Evolutionary conservation across 805 yeast species (phyloP).

Genomic region (Saturnispora ahearnii): DNA sequence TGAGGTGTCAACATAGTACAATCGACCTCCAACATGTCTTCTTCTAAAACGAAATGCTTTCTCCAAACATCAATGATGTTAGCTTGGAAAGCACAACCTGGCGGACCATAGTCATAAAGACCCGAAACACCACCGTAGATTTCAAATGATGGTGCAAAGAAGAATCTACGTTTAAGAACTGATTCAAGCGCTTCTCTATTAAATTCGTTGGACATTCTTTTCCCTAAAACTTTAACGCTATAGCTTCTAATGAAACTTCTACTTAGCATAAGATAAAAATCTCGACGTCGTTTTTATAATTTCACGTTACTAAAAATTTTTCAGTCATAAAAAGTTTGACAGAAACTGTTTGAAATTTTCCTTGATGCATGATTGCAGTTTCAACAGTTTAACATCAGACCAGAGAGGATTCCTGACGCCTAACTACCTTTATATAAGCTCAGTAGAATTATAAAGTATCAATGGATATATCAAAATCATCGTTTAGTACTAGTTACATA

Average conservation of each 20-base stretch:
- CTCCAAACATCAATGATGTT: conserved; percentile 93
- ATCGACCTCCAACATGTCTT: conserved; percentile 98
- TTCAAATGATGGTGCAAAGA: conserved; percentile 96
- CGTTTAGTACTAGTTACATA: not conserved
- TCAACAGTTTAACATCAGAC: too few species aligned
- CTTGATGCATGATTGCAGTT: too few species aligned
- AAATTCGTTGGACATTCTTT: conserved; percentile 31
- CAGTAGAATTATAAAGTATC: not conserved
- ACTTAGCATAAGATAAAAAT: not conserved
- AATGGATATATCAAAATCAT: not conserved
- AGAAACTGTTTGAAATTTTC: not conserved
- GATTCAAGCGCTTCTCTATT: conserved; percentile 84
- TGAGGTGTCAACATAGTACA: conserved; percentile 96
- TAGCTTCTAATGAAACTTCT: conserved; percentile 5
- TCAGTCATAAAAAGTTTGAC: not conserved
- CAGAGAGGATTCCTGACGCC: too few species aligned
- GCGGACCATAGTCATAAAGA: conserved; percentile 97
- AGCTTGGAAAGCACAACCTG: conserved; percentile 98
- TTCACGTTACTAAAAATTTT: not conserved
- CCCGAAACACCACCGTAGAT: conserved; percentile 98
- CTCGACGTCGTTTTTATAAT: not conserved
- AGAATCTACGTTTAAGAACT: conserved; percentile 89
- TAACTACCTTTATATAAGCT: too few species aligned
- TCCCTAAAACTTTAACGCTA: not conserved
- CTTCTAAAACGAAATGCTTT: conserved; percentile 94